These are phyloP conservation scores for Thamnidium elegans DNA, from an alignment of 192 early-diverging fungal species.

Conservation along the genomic window DNA sequence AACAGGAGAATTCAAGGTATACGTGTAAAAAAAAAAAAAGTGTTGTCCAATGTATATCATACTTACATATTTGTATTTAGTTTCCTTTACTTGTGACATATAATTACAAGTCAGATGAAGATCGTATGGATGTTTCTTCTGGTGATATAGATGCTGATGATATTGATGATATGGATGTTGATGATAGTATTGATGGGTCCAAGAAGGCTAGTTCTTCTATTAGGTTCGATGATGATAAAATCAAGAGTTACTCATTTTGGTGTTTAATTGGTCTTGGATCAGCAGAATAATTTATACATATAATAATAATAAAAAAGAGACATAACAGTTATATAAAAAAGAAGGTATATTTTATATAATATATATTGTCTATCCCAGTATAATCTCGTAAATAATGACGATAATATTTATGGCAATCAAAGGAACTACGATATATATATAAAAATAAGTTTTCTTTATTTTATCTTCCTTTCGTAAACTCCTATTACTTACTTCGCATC, in stretches of 20 bases:
- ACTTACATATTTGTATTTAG: constrained; percentile 32
- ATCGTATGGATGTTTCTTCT: constrained; percentile 34
- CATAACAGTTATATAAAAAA: not conserved
- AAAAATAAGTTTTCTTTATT: not conserved
- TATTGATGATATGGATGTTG: constrained; percentile 28
- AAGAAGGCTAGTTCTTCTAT: constrained; percentile 31
- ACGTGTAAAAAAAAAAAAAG: not conserved
- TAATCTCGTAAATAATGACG: constrained; percentile 77
- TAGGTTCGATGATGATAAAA: constrained; percentile 33
- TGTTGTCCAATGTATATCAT: not conserved
- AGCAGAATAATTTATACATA: constrained; percentile 2
- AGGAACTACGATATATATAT: constrained; percentile 54
- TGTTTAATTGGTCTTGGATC: constrained; percentile 56
- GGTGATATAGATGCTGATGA: constrained; percentile 39
- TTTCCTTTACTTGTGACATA: constrained; percentile 61
- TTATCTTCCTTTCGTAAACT: no score
- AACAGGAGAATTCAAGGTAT: constrained; percentile 52
- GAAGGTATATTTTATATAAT: no score
- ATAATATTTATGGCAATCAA: constrained; percentile 77
- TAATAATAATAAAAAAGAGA: not conserved
- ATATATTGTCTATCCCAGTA: constrained; percentile 61
- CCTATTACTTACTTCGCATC: constrained; percentile 68
- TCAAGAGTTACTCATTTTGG: constrained; percentile 58
- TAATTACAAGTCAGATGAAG: constrained; percentile 45
- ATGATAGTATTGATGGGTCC: constrained; percentile 23